These are phyloP conservation scores for Colletotrichum tofieldiae DNA, from an alignment of 2,329 filamentous ascomycete genomes.

Conservation along the genomic window DNA sequence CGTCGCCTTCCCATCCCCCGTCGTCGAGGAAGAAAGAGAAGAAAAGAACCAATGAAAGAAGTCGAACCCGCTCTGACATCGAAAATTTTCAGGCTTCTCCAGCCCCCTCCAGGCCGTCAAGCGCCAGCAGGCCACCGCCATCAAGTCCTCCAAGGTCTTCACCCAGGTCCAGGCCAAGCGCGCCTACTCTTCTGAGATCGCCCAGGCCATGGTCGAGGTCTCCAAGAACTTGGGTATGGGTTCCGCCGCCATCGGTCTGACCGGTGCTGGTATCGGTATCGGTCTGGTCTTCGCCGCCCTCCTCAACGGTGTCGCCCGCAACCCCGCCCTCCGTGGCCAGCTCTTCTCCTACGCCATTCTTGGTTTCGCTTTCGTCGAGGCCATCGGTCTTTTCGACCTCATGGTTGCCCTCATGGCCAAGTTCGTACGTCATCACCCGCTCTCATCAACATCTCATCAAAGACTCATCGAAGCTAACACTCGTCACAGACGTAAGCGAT, in stretches of 20 bases:
- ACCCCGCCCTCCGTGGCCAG: slow-evolving; percentile 94
- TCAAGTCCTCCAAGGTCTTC: slow-evolving; percentile 78
- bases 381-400: slow-evolving; percentile 90
- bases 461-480: slow-evolving; percentile 14
- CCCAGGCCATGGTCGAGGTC: slow-evolving; percentile 89
- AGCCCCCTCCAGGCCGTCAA: slow-evolving; percentile 82
- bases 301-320: slow-evolving; percentile 91
- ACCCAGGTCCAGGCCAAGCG: slow-evolving; percentile 73
- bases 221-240: slow-evolving; percentile 94
- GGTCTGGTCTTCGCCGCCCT: slow-evolving; percentile 94
- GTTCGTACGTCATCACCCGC: slow-evolving; percentile 73
- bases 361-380: slow-evolving; percentile 95
- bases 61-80: slow-evolving; percentile 47
- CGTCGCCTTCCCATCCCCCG: slow-evolving; percentile 21
- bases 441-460: neutral
- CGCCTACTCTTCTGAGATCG: slow-evolving; percentile 90
- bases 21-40: slow-evolving; percentile 15
- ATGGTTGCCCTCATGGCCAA: slow-evolving; percentile 97
- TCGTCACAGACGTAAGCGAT: slow-evolving; percentile 41
- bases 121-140: slow-evolving; percentile 78
- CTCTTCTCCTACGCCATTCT: slow-evolving; percentile 97
- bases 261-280: slow-evolving; percentile 95
- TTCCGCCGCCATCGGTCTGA: slow-evolving; percentile 91
- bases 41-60: neutral
- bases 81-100: slow-evolving; percentile 63